phyloP scores from a whole-genome alignment of 257 asterid genomes.

The Solanum chiquidenum region DNA sequence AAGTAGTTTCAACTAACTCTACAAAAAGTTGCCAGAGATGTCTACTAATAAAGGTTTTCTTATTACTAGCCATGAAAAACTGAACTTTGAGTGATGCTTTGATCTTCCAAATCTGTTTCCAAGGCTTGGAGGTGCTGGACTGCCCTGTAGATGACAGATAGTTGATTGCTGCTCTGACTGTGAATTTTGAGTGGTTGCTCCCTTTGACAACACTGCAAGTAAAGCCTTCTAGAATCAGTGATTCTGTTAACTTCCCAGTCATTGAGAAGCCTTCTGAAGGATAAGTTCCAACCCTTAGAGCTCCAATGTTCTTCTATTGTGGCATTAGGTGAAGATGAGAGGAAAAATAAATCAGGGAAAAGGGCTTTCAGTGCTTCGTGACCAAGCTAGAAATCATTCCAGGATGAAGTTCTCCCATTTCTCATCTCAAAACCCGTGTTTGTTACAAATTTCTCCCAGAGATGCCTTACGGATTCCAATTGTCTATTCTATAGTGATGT shows the following conservation, averaged over 20 bases:
- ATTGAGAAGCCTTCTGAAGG: background rate
- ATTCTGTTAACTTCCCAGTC: background rate
- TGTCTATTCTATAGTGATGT: background rate
- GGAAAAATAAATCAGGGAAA: background rate
- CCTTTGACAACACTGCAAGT: background rate
- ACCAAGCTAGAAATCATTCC: background rate
- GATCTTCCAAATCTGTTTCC: background rate
- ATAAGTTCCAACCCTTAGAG: background rate
- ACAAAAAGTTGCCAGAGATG: background rate
- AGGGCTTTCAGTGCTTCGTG: background rate
- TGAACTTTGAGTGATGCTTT: background rate
- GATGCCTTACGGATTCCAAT: background rate
- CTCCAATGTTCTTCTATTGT: background rate
- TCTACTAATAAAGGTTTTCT: background rate
- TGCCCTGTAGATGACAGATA: background rate
- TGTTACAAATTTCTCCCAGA: background rate
- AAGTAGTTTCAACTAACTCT: background rate
- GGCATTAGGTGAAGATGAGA: background rate
- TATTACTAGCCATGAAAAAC: background rate
- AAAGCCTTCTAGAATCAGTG: background rate
- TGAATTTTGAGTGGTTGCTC: background rate
- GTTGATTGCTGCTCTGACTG: background rate
- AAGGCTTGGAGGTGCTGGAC: background rate
- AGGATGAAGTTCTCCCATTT: background rate
- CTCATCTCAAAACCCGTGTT: background rate